Base-by-base conservation (phyloP, 768 basidiomycete species). In the Panellus pusillus region DNA sequence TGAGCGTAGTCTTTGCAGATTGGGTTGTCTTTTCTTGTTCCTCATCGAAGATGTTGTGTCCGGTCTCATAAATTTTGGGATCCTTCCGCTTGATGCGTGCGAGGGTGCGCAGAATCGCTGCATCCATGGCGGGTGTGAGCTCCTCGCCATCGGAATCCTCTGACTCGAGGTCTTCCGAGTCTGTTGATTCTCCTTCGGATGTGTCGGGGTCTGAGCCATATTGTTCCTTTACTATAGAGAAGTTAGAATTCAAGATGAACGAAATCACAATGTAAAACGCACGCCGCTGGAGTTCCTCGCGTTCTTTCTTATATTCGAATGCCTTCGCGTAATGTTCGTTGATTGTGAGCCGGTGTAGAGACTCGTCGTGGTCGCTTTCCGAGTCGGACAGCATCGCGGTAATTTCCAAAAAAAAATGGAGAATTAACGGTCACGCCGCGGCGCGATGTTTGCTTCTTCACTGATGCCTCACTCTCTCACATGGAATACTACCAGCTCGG, bases 111-210 rank as follows among this genome's bases (percentile, higher is more conserved):
- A 98, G 78, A 62, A 98, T 97, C 17, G 97, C 97, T 40, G 86
- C 97, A 63, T 98, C 96, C 45, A 98, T 83, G 0, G 86, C 87
- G 4, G 94, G 93, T 0, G 95, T 98, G 46, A 98, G 81, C 67
- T 98, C 91, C 61, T 93, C 92, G 13, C 94, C 97, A 52, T 96
- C 90, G 65, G 94, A 91, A 66, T 98, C 95, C 66, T 98, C 95
- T 2, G 83, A 83, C 63, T 93, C 91, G 39, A 82, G 86, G 27
- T 81, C 80, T 65, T 92, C 89, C 0, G 86, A 89, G 64, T 89
- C 87, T 7, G 77, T 76, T 8, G 75, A 76, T 2, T 79, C 83
- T 15, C 75, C 76, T 1, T 74, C 78, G 17, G 72, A 72, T 12
- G 77, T 75, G 32, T 85, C 84, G 36, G 71, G 72, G 64, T 90